Evolutionary conservation across 805 yeast genomes (phyloP).

Genomic region (Nematodospora valgi): DNA sequence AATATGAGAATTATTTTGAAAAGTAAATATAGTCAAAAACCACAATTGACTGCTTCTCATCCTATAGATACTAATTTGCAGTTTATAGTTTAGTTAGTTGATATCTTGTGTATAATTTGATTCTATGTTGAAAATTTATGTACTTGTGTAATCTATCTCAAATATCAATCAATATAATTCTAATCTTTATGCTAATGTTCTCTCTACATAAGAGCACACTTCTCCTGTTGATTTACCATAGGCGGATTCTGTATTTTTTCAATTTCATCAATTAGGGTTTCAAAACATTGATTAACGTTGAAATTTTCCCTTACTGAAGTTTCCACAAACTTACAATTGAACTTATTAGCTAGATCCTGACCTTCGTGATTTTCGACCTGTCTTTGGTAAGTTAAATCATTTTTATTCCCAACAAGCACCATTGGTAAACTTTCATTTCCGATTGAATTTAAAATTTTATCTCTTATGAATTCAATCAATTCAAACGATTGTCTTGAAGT

Average conservation of each 20-base stretch:
- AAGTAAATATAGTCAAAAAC: constrained; percentile 73
- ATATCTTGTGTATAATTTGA: neutral
- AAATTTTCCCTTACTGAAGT: constrained; percentile 47
- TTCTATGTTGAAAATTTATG: neutral
- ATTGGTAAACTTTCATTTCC: constrained; percentile 48
- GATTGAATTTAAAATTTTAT: constrained; percentile 71
- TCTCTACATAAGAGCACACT: constrained; percentile 45
- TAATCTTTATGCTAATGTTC: neutral
- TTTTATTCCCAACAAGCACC: constrained; percentile 66
- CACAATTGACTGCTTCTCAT: constrained; percentile 77
- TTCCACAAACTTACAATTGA: constrained; percentile 45
- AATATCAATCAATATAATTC: neutral
- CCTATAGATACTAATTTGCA: constrained; percentile 61
- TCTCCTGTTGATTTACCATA: constrained; percentile 42
- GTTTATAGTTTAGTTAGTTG: constrained; percentile 26
- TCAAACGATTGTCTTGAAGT: constrained; percentile 77
- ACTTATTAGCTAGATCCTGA: constrained; percentile 37
- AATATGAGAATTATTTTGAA: constrained; percentile 62
- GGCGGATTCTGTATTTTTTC: constrained; percentile 58
- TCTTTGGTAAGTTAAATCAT: constrained; percentile 59
- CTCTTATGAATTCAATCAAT: constrained; percentile 70
- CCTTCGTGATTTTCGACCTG: constrained; percentile 62
- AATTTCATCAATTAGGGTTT: constrained; percentile 53
- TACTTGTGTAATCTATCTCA: neutral
- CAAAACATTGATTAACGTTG: constrained; percentile 52